Evolutionary conservation across 768 basidiomycete species (phyloP).

Genomic region (Porphyrellus cyaneotinctus): DNA sequence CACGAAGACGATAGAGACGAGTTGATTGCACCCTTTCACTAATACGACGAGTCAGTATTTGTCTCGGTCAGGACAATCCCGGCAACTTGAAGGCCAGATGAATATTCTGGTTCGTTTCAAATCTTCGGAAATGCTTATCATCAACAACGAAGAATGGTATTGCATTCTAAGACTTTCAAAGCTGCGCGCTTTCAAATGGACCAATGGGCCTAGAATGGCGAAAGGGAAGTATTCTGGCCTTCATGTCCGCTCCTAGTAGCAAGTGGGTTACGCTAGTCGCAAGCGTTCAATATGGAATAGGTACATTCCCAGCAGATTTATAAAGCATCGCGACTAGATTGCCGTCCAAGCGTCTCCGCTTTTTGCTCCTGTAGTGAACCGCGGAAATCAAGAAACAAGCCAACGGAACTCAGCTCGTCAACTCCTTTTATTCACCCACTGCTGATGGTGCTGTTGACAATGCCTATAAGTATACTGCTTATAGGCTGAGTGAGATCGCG

Average conservation of each 20-base stretch:
- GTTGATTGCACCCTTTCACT: background rate
- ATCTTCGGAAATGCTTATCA: too few species aligned
- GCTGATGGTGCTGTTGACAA: constrained; percentile 47
- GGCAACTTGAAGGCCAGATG: too few species aligned
- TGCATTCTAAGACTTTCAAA: too few species aligned
- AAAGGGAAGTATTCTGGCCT: constrained; percentile 12
- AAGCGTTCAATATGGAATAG: background rate
- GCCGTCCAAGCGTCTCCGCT: too few species aligned
- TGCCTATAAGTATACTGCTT: constrained; percentile 51
- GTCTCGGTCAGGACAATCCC: too few species aligned
- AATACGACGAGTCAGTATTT: too few species aligned
- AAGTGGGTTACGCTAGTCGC: constrained; percentile 20
- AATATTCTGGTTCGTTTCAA: too few species aligned
- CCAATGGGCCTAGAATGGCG: constrained; percentile 6
- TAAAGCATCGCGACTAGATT: constrained; percentile 2
- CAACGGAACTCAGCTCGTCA: constrained; percentile 35
- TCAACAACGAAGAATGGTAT: too few species aligned
- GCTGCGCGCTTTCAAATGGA: background rate
- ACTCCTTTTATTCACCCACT: constrained; percentile 68
- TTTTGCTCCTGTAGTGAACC: too few species aligned
- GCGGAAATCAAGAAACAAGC: constrained; percentile 24
- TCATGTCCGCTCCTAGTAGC: constrained; percentile 8
- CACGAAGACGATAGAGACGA: background rate
- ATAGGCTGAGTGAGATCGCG: constrained; percentile 43
- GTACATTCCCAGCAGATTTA: constrained; percentile 10